Conservation (phyloP, 768 basidiomycete species). For the Hemileccinum impolitum region DNA sequence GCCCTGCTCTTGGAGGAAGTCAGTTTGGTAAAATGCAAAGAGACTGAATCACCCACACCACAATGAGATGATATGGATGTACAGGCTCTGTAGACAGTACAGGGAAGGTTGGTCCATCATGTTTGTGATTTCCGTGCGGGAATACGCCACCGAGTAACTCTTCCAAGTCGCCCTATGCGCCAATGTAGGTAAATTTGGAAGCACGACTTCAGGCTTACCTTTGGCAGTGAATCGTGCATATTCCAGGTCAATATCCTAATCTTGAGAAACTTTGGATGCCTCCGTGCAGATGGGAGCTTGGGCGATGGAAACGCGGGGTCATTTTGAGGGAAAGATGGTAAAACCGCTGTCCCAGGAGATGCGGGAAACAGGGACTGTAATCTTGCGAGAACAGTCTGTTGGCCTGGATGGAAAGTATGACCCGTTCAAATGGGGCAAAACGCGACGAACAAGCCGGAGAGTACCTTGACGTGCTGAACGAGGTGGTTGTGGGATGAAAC, state of each 20-base stretch:
- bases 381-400: slow-evolving; percentile 45
- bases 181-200: slow-evolving; percentile 4
- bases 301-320: slow-evolving; percentile 20
- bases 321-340: slow-evolving; percentile 21
- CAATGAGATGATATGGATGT: slow-evolving; percentile 78
- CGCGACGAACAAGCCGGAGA: slow-evolving; percentile 1
- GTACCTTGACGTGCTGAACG: slow-evolving; percentile 20
- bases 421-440: slow-evolving; percentile 5
- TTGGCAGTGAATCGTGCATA: slow-evolving; percentile 81
- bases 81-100: slow-evolving; percentile 44
- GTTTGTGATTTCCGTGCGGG: slow-evolving; percentile 32
- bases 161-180: slow-evolving; percentile 63
- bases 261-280: slow-evolving; percentile 50
- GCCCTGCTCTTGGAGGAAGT: slow-evolving; percentile 51
- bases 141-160: slow-evolving; percentile 67
- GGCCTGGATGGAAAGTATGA: slow-evolving; percentile 20
- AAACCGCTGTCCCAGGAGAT: slow-evolving; percentile 24
- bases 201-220: slow-evolving; percentile 38
- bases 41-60: slow-evolving; percentile 51
- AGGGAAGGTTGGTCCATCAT: slow-evolving; percentile 37
- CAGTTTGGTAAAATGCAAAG: slow-evolving; percentile 3
- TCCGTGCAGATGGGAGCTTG: slow-evolving; percentile 22
- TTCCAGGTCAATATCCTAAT: slow-evolving; percentile 77
- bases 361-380: slow-evolving; percentile 51
- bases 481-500: slow-evolving; percentile 10